Conservation (phyloP, 2,329 filamentous ascomycete genomes). For the Pseudopithomyces maydicus region DNA sequence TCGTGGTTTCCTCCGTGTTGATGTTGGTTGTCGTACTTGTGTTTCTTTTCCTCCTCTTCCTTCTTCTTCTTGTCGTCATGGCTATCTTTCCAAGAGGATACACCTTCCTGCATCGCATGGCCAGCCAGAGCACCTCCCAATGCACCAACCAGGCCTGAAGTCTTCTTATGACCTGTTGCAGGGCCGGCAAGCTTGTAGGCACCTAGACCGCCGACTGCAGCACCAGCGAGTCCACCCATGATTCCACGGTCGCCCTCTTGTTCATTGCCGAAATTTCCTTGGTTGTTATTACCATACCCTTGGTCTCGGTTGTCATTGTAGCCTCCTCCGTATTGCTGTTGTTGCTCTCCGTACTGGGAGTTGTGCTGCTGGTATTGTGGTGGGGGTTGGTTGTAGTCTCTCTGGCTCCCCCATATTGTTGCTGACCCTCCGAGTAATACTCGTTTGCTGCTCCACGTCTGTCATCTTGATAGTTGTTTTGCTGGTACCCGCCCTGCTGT, state of each 20-base stretch:
- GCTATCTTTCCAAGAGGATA: conserved; percentile 30
- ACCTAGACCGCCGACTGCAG: conserved; percentile 32
- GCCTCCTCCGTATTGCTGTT: background rate
- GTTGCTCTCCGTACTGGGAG: conserved; percentile 25
- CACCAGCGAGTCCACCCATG: conserved; percentile 32
- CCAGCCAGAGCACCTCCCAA: conserved; percentile 31
- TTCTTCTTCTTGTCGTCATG: conserved; percentile 34
- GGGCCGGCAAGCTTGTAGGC: conserved; percentile 31
- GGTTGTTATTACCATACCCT: conserved; percentile 11
- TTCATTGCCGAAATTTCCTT: background rate
- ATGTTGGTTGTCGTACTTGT: conserved; percentile 19
- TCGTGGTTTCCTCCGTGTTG: conserved; percentile 6
- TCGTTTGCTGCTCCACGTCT: conserved; percentile 1
- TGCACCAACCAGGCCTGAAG: conserved; percentile 29
- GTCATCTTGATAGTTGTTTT: background rate
- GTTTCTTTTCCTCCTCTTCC: conserved; percentile 24
- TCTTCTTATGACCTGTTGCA: conserved; percentile 26
- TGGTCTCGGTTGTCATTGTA: conserved; percentile 4
- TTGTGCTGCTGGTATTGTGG: conserved; percentile 31
- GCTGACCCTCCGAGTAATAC: conserved; percentile 12
- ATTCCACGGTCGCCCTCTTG: conserved; percentile 30
- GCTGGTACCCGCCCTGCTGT: conserved; percentile 2
- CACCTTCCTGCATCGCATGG: conserved; percentile 27
- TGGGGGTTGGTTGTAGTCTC: conserved; percentile 22
- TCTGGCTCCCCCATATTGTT: conserved; percentile 12